Evolutionary conservation across 768 basidiomycete genomes (phyloP).

Genomic region (Tephrocybe sp.): DNA sequence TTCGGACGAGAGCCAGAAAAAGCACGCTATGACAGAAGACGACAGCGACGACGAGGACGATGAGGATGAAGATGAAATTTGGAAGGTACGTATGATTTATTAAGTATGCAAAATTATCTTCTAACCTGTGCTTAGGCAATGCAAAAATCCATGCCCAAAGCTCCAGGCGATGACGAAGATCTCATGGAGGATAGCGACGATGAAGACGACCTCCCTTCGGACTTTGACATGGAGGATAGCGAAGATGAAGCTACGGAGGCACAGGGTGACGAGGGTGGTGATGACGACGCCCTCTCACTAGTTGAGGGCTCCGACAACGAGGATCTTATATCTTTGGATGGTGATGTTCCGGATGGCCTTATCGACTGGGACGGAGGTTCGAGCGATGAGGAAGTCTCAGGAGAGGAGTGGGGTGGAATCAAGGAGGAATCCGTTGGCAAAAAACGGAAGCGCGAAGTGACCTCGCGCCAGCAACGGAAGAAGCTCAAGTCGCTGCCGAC

Average conservation of each 20-base stretch:
- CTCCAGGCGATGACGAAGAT: conserved; percentile 46
- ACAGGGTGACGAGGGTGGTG: conserved; percentile 35
- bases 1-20: conserved; percentile 44
- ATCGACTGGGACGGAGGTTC: conserved; percentile 63
- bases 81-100: conserved; percentile 64
- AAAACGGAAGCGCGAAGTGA: conserved; percentile 48
- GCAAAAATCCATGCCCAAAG: conserved; percentile 80
- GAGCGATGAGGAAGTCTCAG: conserved; percentile 40
- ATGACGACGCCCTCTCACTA: conserved; percentile 50
- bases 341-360: conserved; percentile 54
- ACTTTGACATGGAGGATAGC: conserved; percentile 30
- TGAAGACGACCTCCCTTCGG: conserved; percentile 28
- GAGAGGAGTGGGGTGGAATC: conserved; percentile 60
- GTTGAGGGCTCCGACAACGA: conserved; percentile 73
- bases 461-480: conserved; percentile 54
- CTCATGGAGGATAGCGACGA: conserved; percentile 35
- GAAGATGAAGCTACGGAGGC: conserved; percentile 19
- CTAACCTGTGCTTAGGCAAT: conserved; percentile 63
- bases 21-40: conserved; percentile 30
- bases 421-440: conserved; percentile 27
- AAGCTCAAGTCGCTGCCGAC: conserved; percentile 70
- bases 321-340: conserved; percentile 60
- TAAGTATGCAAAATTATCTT: not conserved
- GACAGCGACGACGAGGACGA: conserved; percentile 35
- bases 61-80: conserved; percentile 71